Conservation (phyloP, 768 basidiomycete species). For the Paxillus rubicundulus region DNA sequence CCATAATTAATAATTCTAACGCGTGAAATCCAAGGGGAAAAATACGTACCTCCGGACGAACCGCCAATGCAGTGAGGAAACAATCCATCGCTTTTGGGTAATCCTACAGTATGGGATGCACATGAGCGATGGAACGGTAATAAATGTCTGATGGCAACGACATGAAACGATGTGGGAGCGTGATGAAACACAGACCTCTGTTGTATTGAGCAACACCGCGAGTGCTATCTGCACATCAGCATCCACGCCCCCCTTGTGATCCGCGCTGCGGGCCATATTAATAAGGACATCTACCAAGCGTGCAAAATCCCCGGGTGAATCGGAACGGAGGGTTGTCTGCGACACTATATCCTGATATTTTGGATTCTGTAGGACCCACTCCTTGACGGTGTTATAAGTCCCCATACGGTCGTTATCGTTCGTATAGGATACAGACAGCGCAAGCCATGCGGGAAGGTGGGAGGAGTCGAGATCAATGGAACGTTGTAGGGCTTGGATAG, state of each 20-base stretch:
- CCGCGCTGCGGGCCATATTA: slow-evolving; percentile 62
- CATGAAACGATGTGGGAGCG: not conserved
- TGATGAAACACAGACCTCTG: slow-evolving; percentile 57
- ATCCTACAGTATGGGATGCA: slow-evolving; percentile 49
- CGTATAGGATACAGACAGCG: slow-evolving; percentile 84
- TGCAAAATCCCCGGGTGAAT: slow-evolving; percentile 35
- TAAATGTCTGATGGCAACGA: not conserved
- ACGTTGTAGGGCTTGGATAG: slow-evolving; percentile 78
- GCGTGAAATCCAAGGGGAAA: not conserved
- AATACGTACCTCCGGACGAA: slow-evolving; percentile 74
- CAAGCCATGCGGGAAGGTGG: slow-evolving; percentile 82
- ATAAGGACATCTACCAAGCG: slow-evolving; percentile 77
- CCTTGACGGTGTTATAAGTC: slow-evolving; percentile 77
- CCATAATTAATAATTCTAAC: not conserved
- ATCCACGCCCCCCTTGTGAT: slow-evolving; percentile 64
- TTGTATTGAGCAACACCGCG: slow-evolving; percentile 88
- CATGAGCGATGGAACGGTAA: not conserved
- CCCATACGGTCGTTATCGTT: slow-evolving; percentile 78
- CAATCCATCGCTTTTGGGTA: slow-evolving; percentile 93
- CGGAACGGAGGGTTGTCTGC: slow-evolving; percentile 28
- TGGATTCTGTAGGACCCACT: slow-evolving; percentile 71
- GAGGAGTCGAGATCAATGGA: slow-evolving; percentile 79
- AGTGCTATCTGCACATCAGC: slow-evolving; percentile 95
- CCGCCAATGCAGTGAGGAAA: slow-evolving; percentile 82
- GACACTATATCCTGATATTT: slow-evolving; percentile 49